These are phyloP conservation scores for Coemansia furcata DNA, from an alignment of 192 early-diverging fungal species.

Conservation along the genomic window DNA sequence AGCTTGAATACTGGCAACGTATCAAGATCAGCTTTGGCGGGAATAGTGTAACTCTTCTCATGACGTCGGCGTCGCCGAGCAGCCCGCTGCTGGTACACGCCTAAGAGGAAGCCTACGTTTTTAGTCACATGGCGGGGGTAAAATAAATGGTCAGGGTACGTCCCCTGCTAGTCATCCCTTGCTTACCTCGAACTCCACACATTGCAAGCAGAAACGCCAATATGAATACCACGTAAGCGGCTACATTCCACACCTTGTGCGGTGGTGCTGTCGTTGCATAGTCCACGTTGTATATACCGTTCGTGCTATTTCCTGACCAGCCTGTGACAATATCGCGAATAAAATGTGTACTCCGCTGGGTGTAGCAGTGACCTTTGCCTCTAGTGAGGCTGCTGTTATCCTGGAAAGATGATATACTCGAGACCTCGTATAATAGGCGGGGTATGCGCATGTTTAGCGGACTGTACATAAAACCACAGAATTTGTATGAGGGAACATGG, in stretches of 20 bases:
- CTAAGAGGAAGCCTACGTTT: slow-evolving; percentile 7
- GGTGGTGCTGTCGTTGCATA: neutral
- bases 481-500: neutral
- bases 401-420: neutral
- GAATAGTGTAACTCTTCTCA: neutral
- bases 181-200: slow-evolving; percentile 8
- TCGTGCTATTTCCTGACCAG: neutral
- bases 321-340: neutral
- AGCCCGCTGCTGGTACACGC: slow-evolving; percentile 17
- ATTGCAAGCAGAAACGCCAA: neutral
- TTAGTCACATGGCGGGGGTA: neutral
- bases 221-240: neutral
- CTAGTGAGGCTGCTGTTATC: neutral
- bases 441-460: neutral
- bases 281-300: too few species aligned
- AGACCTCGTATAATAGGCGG: too few species aligned
- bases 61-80: slow-evolving; percentile 13
- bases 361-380: neutral
- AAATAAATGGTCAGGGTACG: neutral
- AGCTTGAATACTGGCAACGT: slow-evolving; percentile 31
- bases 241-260: slow-evolving; percentile 3
- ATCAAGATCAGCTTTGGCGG: slow-evolving; percentile 12
- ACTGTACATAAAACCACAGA: neutral
- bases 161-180: neutral
- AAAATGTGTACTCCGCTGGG: neutral